phyloP scores from a whole-genome alignment of 2,329 filamentous ascomycete genomes.

The Cordyceps fumosorosea region DNA sequence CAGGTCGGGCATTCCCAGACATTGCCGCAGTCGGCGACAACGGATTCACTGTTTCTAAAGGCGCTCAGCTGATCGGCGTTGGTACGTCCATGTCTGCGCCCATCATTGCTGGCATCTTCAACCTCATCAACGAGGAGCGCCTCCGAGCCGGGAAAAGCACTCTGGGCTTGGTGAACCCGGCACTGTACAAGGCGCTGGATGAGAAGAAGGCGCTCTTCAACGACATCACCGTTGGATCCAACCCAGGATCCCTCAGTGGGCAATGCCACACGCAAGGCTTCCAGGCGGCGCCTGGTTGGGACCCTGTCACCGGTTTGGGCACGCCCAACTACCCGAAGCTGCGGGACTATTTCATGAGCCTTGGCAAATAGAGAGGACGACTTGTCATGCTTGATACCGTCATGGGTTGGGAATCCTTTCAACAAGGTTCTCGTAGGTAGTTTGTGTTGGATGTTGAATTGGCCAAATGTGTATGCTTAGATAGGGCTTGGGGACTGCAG shows the following conservation, averaged over 20 bases:
- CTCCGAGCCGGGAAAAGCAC: constrained; percentile 26
- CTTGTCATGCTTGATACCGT: background rate
- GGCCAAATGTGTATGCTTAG: too few species aligned
- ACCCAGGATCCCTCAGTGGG: background rate
- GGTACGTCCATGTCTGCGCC: constrained; percentile 16
- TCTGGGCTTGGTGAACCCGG: constrained; percentile 27
- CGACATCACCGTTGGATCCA: background rate
- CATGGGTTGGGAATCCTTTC: background rate
- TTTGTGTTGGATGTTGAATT: too few species aligned
- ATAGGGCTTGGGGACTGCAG: too few species aligned
- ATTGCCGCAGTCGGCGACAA: constrained; percentile 38
- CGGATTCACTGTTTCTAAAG: constrained; percentile 32
- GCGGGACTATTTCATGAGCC: background rate
- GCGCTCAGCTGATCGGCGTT: constrained; percentile 16
- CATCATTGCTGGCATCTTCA: constrained; percentile 17
- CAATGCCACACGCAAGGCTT: background rate
- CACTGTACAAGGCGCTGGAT: constrained; percentile 7
- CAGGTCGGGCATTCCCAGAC: constrained; percentile 33
- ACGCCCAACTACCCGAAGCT: background rate
- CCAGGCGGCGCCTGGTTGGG: background rate
- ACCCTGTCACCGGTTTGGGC: background rate
- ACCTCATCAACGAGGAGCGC: constrained; percentile 16
- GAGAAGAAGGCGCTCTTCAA: background rate
- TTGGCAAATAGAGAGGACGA: background rate
- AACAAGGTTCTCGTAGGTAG: background rate